Evolutionary conservation across 352 stramenopile genomes (phyloP), one percentile per base, ranked within the genome.

Genomic region (Globisporangium polare): DNA sequence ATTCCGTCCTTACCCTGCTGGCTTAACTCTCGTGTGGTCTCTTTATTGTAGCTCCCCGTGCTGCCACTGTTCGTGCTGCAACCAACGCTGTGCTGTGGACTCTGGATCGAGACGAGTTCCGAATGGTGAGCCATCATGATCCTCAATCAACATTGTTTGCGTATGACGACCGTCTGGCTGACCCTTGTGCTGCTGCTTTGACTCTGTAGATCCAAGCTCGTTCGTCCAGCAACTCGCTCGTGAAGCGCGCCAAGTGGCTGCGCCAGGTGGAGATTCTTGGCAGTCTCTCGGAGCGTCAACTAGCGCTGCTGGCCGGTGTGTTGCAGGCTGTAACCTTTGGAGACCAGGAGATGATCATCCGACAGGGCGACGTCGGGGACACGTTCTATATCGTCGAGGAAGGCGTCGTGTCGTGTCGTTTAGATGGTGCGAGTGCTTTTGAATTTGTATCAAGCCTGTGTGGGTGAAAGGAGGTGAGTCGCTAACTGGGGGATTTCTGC

Each of bases 21-120:
- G 39, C 20, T 18, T 26, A 12, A 55, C 49, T 12, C n/a, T n/a
- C n/a, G 10, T 29, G 10, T 29, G 1, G 6, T 24, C 29, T 15
- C 31, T 12, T 57, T 4, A 71, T 55, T 41, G 72, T 57, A 94
- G 91, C 74, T 56, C 94, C 93, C 13, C 86, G 94, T 39, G 91
- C 92, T 7, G 94, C 94, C 9, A 97, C 89, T 0, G 96, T 98
- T 41, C 69, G 86, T 22, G 96, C 96, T 15, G 90, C 88, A 53
- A 95, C 86, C 0, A 88, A 96, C 42, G 84, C 83, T 64, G 79
- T 85, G 65, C 63, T 98, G 4, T 98, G 90, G 89, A 92, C 89
- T 10, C 72, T 98, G 10, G 89, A 96, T 59, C 84, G 92, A 57
- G 85, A 89, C 26, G 85, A 96, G 53, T 98, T 97, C 65, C 74